Percentiles rank a stretch among this genome's conserved stretches.
phyloP scores from a whole-genome alignment of 2,329 filamentous ascomycete genomes.

The Colletotrichum horii region DNA sequence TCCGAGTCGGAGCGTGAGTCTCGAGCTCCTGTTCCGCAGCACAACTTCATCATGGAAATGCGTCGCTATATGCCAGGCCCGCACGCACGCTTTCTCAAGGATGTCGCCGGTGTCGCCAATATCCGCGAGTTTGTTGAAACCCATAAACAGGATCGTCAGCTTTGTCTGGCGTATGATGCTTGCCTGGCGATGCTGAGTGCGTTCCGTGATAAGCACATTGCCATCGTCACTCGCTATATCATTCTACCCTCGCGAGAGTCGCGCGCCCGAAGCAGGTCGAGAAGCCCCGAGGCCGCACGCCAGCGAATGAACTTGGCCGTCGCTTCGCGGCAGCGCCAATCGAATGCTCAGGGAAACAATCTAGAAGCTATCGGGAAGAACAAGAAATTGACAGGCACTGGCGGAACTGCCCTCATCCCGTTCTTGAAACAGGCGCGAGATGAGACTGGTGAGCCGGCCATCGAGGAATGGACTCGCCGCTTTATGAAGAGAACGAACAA shows the following conservation, averaged over 20 bases:
- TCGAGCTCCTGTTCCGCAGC: slow-evolving; percentile 45
- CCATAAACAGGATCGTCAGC: slow-evolving; percentile 63
- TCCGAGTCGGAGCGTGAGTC: slow-evolving; percentile 52
- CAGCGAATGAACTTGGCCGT: slow-evolving; percentile 66
- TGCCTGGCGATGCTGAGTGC: slow-evolving; percentile 74
- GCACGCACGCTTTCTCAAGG: slow-evolving; percentile 86
- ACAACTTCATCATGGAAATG: slow-evolving; percentile 98
- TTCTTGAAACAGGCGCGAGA: slow-evolving; percentile 97
- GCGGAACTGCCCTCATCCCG: slow-evolving; percentile 90
- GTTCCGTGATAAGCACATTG: slow-evolving; percentile 93
- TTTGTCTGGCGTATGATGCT: slow-evolving; percentile 87
- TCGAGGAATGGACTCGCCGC: slow-evolving; percentile 66
- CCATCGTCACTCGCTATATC: slow-evolving; percentile 95
- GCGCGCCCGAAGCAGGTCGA: slow-evolving; percentile 66
- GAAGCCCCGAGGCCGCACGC: slow-evolving; percentile 58
- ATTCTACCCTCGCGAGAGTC: slow-evolving; percentile 84
- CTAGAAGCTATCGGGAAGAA: slow-evolving; percentile 38
- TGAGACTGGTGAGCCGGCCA: slow-evolving; percentile 91
- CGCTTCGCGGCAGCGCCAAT: slow-evolving; percentile 51
- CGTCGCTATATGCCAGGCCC: slow-evolving; percentile 94
- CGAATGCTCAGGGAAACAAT: slow-evolving; percentile 8
- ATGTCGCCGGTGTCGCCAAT: slow-evolving; percentile 81
- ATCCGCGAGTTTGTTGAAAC: slow-evolving; percentile 81
- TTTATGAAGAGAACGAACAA: slow-evolving; percentile 61
- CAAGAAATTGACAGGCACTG: slow-evolving; percentile 81